A percentile compares a stretch with the other conserved stretches of the same genome.
Evolutionary conservation across 2,329 filamentous ascomycete species (phyloP).

Genomic region (Colletotrichum sp.): DNA sequence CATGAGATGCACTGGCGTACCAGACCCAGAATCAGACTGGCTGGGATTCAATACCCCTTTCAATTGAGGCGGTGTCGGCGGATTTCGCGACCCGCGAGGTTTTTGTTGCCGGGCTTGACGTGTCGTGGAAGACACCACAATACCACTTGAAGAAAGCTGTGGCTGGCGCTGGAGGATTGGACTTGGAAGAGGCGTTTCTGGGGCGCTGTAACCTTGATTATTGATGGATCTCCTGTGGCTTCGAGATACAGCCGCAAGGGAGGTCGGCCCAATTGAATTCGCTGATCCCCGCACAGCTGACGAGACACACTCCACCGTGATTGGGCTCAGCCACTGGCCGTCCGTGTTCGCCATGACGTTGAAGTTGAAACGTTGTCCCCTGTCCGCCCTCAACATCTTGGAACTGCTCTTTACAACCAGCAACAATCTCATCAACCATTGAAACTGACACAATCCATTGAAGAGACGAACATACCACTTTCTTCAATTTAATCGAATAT

Average conservation of each 20-base stretch:
- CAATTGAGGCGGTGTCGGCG: background rate
- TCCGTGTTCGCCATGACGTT: conserved; percentile 13
- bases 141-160: background rate
- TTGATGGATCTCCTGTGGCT: conserved; percentile 16
- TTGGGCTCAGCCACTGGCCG: conserved; percentile 9
- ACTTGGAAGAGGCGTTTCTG: conserved; percentile 8
- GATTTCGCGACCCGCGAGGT: background rate
- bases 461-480: background rate
- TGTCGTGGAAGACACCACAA: background rate
- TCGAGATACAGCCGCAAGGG: conserved; percentile 8
- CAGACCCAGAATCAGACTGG: conserved; percentile 37
- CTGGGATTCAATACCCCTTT: conserved; percentile 24
- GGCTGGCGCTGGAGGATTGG: conserved; percentile 3
- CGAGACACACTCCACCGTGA: conserved; percentile 9
- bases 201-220: conserved; percentile 7
- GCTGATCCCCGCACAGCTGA: conserved; percentile 18
- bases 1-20: conserved; percentile 26
- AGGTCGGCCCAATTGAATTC: conserved; percentile 11
- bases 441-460: background rate
- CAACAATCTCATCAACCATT: background rate
- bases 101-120: background rate
- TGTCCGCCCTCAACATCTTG: background rate
- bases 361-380: conserved; percentile 9
- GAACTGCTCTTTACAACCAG: background rate
- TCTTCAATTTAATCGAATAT: conserved; percentile 41